phyloP scores from a whole-genome alignment of 1,284 basidiomycete species.

The Anthracocystis setariae region DNA sequence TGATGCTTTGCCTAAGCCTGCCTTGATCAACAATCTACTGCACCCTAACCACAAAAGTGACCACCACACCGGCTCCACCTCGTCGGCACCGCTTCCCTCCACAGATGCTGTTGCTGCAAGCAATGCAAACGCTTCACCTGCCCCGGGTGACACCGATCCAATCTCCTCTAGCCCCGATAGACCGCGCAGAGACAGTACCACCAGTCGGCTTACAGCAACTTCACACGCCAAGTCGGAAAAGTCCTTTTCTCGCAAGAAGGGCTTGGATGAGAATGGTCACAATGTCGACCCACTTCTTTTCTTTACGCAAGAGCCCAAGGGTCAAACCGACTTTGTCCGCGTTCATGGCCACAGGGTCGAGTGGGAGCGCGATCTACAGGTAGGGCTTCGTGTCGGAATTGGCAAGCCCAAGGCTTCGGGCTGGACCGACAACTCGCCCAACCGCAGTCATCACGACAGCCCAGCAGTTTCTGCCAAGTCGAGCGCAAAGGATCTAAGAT shows the following conservation, averaged over 20 bases:
- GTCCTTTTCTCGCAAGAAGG: constrained; percentile 20
- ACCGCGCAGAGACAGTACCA: constrained; percentile 33
- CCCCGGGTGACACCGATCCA: constrained; percentile 9
- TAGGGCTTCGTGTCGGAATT: constrained; percentile 56
- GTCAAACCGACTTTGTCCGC: constrained; percentile 39
- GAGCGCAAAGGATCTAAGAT: constrained; percentile 36
- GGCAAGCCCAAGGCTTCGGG: constrained; percentile 45
- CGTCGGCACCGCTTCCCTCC: neutral
- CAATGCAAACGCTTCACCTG: constrained; percentile 4
- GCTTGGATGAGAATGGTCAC: constrained; percentile 18
- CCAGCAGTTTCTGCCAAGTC: constrained; percentile 38
- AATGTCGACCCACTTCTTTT: constrained; percentile 41
- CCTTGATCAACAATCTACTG: constrained; percentile 18
- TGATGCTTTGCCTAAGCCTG: constrained; percentile 14
- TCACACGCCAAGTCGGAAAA: constrained; percentile 35
- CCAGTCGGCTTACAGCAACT: constrained; percentile 30
- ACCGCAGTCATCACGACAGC: constrained; percentile 22
- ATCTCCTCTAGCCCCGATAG: constrained; percentile 9
- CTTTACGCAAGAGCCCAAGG: constrained; percentile 51
- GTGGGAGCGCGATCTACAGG: constrained; percentile 56
- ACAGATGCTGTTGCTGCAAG: neutral
- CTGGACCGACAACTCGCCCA: constrained; percentile 15
- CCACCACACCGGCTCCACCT: constrained; percentile 4
- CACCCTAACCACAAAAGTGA: constrained; percentile 15
- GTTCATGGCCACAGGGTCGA: constrained; percentile 51